Base-by-base conservation (phyloP, 2,329 filamentous ascomycete genomes). In the Fusarium falciforme region DNA sequence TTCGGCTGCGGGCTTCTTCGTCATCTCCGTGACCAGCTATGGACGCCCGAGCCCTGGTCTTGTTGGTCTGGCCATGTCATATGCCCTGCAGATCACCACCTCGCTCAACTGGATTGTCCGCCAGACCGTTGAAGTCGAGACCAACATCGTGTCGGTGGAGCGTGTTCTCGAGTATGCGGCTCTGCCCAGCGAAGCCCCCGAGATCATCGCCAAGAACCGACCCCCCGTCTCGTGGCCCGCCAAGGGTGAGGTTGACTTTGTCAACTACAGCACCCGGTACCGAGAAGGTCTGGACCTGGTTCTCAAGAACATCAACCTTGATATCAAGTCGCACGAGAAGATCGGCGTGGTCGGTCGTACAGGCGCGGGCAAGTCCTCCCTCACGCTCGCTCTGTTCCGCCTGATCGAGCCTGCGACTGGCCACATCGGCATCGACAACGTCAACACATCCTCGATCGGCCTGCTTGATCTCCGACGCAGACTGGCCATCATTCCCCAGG, bases 91-190 rank as follows among this genome's bases (percentile, higher is more conserved):
- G 85, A 98, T 99, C 80, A 99, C 96, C 2, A 94, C 96, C 76
- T 98, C 95, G 38, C 89, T 99, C 79, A 99, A 98, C 86, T 99
- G 96, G 96, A 98, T 99, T 79, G 96, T 99, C 61, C 92, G 97
- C 68, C 96, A 99, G 84, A 98, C 95, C 0, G 96, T 99, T 36
- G 97, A 99, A 83, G 96, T 99, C n/a, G 97, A 99, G 87, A 98
- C 96, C n/a, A 99, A 99, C 84, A 99, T 99, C 79, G 96, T 99
- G 54, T 98, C 96, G 11, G 96, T 99, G 40, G 96, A 99, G 88
- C 93, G 96, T 80, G 95, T 99, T 57, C 91, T 99, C 59, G 97
- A 99, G 83, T 99, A 99, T 84, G 94, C 96, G 67, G 89, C 90
- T 60, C 89, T 99, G 72, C 95, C 96, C 29, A 96, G 93, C 82